Base-by-base conservation (phyloP, 1,139 yeast genomes). In the Pneumocystis oryctolagi region DNA sequence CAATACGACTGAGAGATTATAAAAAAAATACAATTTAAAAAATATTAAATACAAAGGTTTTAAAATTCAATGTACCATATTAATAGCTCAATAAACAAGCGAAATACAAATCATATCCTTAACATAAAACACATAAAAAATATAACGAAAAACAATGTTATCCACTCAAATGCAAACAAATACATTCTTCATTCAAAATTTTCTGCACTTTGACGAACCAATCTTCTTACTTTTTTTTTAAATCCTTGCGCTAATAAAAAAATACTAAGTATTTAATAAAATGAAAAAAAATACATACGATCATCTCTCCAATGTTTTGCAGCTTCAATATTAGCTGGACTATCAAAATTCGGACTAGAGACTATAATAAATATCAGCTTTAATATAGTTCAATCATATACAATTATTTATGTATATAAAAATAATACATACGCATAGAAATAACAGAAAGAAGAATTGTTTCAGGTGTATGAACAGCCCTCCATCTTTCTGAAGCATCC, bases 401-500 rank as follows among this genome's bases (percentile, higher is more conserved):
- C 20, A 25, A 12, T 25, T 25, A 47, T 47, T n/a, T 25, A 25
- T 47, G 31, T 12, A 20, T 47, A 47, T 47, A 47, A 9, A 42
- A 40, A 37, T 37, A 47, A 47, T 47, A 47, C 55, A 18, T 67
- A 34, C 68, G 68, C 70, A 68, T 68, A 18, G 70, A 68, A 37
- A 68, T 67, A 59, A 68, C 70, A 31, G 68, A 65, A 59, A 68
- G 64, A 31, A 68, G 64, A 28, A 68, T 69, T 0, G 70, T 68
- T 61, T 68, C 70, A 30, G 68, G 67, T 8, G 70, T 64, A 55
- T 68, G 70, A 28, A 68, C 70, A 16, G 70, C 70, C 18, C 67
- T 56, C 70, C 70, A 68, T 30, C 70, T 67, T 60, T 68, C 70
- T 20, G 70, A 70, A 5, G 70, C 70, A 59, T 68, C 70, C 58